Evolutionary conservation across 768 basidiomycete species (phyloP).

Genomic region (Rhodotorula sphaerocarpa): DNA sequence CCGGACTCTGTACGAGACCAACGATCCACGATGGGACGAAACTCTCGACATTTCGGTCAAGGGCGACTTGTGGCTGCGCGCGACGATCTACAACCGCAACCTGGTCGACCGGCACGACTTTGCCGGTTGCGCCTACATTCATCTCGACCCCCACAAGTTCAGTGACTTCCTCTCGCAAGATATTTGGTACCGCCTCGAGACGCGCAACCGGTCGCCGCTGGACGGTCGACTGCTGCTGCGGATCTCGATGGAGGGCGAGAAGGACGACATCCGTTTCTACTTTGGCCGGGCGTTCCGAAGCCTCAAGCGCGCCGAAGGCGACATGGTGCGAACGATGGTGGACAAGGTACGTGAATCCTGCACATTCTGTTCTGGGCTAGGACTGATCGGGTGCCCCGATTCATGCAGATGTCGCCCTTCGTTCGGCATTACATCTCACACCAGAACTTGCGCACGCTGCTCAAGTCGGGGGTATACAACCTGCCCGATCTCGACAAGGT

Average conservation of each 20-base stretch:
- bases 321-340: slow-evolving; percentile 92
- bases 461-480: slow-evolving; percentile 38
- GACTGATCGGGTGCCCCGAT: background rate
- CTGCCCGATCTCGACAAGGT: slow-evolving; percentile 74
- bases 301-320: slow-evolving; percentile 81
- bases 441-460: slow-evolving; percentile 31
- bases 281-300: slow-evolving; percentile 89
- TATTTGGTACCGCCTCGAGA: slow-evolving; percentile 82
- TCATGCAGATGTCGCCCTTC: slow-evolving; percentile 79
- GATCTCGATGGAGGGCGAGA: slow-evolving; percentile 97
- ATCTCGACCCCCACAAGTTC: slow-evolving; percentile 78
- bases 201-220: slow-evolving; percentile 40
- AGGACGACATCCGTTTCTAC: slow-evolving; percentile 95
- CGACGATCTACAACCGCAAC: slow-evolving; percentile 82
- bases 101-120: slow-evolving; percentile 70
- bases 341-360: slow-evolving; percentile 64
- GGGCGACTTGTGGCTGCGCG: slow-evolving; percentile 92
- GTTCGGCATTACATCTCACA: slow-evolving; percentile 48
- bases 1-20: slow-evolving; percentile 83
- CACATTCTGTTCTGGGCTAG: too few species aligned
- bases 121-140: slow-evolving; percentile 88
- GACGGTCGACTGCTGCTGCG: slow-evolving; percentile 75
- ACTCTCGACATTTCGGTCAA: slow-evolving; percentile 91
- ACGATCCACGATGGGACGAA: slow-evolving; percentile 94
- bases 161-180: slow-evolving; percentile 85